phyloP scores from a whole-genome alignment of 2,329 filamentous ascomycete species.

The Pyrenophora tritici-repentis region DNA sequence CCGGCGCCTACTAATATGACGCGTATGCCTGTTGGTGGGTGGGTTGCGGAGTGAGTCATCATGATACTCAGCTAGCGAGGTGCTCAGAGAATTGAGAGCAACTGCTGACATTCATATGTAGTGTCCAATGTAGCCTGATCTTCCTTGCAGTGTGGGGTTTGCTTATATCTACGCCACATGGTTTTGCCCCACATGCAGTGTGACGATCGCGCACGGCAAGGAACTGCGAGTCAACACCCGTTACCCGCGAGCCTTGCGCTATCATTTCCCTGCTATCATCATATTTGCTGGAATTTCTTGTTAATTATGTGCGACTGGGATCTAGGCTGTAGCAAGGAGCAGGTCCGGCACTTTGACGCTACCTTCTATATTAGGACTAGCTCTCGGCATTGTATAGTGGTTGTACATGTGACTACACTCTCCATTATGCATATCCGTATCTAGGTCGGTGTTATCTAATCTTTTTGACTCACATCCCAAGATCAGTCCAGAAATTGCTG shows the following conservation, averaged over 20 bases:
- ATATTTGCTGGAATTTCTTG: no score
- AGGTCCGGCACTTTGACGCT: no score
- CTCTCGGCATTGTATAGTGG: no score
- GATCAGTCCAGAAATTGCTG: conserved; percentile 34
- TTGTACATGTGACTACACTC: no score
- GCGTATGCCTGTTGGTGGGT: conserved; percentile 23
- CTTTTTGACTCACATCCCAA: background rate
- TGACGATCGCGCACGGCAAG: background rate
- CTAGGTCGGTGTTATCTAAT: background rate
- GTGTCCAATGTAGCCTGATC: background rate
- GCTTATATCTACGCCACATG: background rate
- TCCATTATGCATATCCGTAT: no score
- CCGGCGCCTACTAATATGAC: conserved; percentile 58
- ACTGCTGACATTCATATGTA: no score
- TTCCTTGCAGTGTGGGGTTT: conserved; percentile 4
- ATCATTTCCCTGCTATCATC: no score
- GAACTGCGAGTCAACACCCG: background rate
- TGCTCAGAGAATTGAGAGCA: no score
- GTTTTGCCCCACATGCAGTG: conserved; percentile 9
- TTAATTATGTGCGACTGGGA: no score
- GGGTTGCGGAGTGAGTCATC: conserved; percentile 26
- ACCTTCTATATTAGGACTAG: no score
- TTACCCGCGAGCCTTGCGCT: no score
- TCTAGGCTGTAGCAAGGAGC: no score
- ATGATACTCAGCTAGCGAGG: background rate